Evolutionary conservation across 352 stramenopile genomes (phyloP).

Genomic region (Phytophthora nicotianae): DNA sequence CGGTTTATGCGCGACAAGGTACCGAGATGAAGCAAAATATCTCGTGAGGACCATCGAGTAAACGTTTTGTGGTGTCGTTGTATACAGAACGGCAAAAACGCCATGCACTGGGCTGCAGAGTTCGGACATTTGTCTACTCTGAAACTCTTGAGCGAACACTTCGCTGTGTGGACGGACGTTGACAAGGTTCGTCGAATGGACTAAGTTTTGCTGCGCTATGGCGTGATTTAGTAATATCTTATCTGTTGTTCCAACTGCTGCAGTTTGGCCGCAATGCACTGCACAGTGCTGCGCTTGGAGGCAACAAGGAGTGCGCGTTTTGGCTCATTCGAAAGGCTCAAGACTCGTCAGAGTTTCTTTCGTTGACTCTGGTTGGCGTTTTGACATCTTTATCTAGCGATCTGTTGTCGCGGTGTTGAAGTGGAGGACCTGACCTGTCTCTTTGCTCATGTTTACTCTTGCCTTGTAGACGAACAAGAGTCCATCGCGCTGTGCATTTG

Average conservation of each 20-base stretch:
- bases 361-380: slow-evolving; percentile 65
- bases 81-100: slow-evolving; percentile 85
- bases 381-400: slow-evolving; percentile 6
- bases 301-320: slow-evolving; percentile 84
- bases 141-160: slow-evolving; percentile 83
- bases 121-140: slow-evolving; percentile 77
- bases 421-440: slow-evolving; percentile 1
- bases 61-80: not conserved
- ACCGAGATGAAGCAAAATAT: not conserved
- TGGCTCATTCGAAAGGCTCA: slow-evolving; percentile 78
- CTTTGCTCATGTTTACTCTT: slow-evolving; percentile 15
- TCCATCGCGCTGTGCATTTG: slow-evolving; percentile 86
- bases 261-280: slow-evolving; percentile 88
- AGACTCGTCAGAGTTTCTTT: slow-evolving; percentile 74
- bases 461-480: slow-evolving; percentile 82
- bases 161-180: slow-evolving; percentile 74
- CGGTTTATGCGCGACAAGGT: slow-evolving; percentile 88
- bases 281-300: slow-evolving; percentile 78
- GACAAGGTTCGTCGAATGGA: slow-evolving; percentile 63
- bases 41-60: not conserved
- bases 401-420: slow-evolving; percentile 15
- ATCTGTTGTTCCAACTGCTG: slow-evolving; percentile 1
- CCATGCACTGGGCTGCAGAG: slow-evolving; percentile 86
- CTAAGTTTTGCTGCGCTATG: not conserved
- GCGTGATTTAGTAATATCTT: not conserved